phyloP scores from a whole-genome alignment of 768 basidiomycete genomes.

The Cystobasidium onofrii region DNA sequence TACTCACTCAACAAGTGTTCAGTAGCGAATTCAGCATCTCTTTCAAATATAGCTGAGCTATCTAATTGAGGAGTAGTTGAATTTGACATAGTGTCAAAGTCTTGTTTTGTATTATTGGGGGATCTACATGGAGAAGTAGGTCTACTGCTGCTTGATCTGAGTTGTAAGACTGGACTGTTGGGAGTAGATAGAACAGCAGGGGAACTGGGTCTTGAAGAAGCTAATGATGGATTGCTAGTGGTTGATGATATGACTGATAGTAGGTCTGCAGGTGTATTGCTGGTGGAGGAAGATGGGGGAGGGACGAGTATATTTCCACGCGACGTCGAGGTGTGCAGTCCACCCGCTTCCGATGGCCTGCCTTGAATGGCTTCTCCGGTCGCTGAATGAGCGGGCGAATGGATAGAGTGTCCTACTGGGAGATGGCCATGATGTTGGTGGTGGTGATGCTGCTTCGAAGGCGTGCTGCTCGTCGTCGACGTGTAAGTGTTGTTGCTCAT shows the following conservation, averaged over 20 bases:
- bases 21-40: slow-evolving; percentile 13
- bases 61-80: not conserved
- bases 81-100: not conserved
- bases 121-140: not conserved
- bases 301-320: not conserved
- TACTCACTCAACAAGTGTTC: slow-evolving; percentile 17
- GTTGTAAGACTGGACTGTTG: not conserved
- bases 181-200: not conserved
- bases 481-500: not conserved
- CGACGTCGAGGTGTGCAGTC: not conserved
- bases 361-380: not conserved
- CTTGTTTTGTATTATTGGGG: not conserved
- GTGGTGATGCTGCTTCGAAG: not conserved
- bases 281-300: not conserved
- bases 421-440: not conserved
- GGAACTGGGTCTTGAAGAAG: not conserved
- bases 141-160: not conserved
- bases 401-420: not conserved
- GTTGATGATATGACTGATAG: not conserved
- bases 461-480: not conserved
- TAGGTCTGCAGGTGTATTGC: not conserved
- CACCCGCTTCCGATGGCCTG: not conserved
- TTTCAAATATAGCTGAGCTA: slow-evolving; percentile 17
- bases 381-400: slow-evolving; percentile 8
- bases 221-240: not conserved